A percentile compares a stretch with the other conserved stretches of the same genome.
phyloP scores from a whole-genome alignment of 176 grass and related monocot genomes.

The Puccinellia tenuiflora region DNA sequence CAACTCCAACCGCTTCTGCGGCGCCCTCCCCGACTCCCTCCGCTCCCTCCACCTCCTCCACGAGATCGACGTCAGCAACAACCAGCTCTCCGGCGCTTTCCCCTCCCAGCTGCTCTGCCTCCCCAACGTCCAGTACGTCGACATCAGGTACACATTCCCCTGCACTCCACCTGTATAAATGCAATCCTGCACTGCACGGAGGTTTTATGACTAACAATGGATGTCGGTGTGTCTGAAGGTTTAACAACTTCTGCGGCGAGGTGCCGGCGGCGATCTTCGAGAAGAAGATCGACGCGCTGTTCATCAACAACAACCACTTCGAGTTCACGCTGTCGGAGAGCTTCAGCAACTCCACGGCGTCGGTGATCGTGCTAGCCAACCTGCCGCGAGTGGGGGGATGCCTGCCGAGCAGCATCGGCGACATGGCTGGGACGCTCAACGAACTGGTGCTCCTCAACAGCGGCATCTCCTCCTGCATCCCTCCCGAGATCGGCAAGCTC shows the following conservation, averaged over 20 bases:
- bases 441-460: constrained; percentile 75
- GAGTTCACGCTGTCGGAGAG: constrained; percentile 46
- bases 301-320: constrained; percentile 93
- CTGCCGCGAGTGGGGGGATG: constrained; percentile 54
- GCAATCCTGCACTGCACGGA: background rate
- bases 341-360: constrained; percentile 67
- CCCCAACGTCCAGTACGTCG: constrained; percentile 61
- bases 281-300: constrained; percentile 72
- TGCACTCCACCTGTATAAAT: background rate
- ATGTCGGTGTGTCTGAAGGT: constrained; percentile 22
- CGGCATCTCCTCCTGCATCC: constrained; percentile 88
- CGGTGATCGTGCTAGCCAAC: constrained; percentile 84
- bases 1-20: constrained; percentile 74
- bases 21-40: constrained; percentile 46
- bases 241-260: constrained; percentile 65
- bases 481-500: constrained; percentile 64
- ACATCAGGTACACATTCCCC: constrained; percentile 44
- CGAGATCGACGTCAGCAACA: constrained; percentile 85
- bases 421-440: constrained; percentile 69
- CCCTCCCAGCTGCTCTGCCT: constrained; percentile 54
- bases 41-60: constrained; percentile 53
- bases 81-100: constrained; percentile 59
- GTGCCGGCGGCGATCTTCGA: constrained; percentile 68
- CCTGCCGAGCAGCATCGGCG: constrained; percentile 62
- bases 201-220: background rate